These are phyloP conservation scores for Didymella lethalis DNA, from an alignment of 2,329 filamentous ascomycete species.

Conservation along the genomic window DNA sequence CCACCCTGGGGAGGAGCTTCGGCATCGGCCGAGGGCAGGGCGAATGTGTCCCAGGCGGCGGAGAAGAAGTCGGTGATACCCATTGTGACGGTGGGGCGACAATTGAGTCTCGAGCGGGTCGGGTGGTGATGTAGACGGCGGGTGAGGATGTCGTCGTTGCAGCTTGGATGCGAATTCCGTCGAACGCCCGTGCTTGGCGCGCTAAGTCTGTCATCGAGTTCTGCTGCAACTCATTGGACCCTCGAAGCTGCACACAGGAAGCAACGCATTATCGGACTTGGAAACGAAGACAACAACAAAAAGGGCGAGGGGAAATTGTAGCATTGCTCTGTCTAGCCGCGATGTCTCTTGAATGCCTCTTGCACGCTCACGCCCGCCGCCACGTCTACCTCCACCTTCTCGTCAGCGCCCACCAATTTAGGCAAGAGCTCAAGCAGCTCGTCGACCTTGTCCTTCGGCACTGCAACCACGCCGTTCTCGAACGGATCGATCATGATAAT, in stretches of 20 bases:
- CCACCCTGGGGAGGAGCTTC: conserved; percentile 56
- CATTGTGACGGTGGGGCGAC: conserved; percentile 56
- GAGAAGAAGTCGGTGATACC: conserved; percentile 70
- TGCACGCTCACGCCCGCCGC: conserved; percentile 66
- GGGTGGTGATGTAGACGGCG: conserved; percentile 34
- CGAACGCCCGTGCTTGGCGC: conserved; percentile 29
- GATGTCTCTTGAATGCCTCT: conserved; percentile 70
- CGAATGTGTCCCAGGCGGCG: conserved; percentile 71
- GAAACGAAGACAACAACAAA: not conserved
- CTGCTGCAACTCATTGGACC: conserved; percentile 31
- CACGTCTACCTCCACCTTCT: conserved; percentile 65
- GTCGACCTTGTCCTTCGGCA: conserved; percentile 67
- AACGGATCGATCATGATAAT: conserved; percentile 72
- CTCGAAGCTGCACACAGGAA: not conserved
- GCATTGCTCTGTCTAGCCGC: conserved; percentile 25
- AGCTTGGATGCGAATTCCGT: conserved; percentile 29
- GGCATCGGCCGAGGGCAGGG: conserved; percentile 56
- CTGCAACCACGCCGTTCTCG: conserved; percentile 72
- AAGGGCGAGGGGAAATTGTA: not conserved
- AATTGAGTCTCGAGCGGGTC: conserved; percentile 40
- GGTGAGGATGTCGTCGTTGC: conserved; percentile 27
- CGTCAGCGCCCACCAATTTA: conserved; percentile 53
- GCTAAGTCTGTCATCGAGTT: conserved; percentile 36
- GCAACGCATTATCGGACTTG: not conserved
- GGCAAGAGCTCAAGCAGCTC: conserved; percentile 67